phyloP scores from a whole-genome alignment of 2,329 filamentous ascomycete species.

The Epichloe hybrida region DNA sequence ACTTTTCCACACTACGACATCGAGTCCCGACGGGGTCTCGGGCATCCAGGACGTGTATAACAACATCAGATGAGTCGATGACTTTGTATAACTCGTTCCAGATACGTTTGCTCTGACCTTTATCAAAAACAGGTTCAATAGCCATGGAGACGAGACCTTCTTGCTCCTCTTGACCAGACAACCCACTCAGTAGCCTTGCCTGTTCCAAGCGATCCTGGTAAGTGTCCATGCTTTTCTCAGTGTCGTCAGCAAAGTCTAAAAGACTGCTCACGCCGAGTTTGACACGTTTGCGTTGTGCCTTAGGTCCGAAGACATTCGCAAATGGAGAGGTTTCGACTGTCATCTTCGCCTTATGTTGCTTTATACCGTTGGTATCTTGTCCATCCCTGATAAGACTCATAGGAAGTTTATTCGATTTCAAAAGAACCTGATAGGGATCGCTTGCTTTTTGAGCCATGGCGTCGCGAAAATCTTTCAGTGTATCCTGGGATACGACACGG shows the following conservation, averaged over 20 bases:
- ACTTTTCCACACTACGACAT: slow-evolving; percentile 69
- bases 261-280: slow-evolving; percentile 78
- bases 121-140: slow-evolving; percentile 80
- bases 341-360: slow-evolving; percentile 90
- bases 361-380: slow-evolving; percentile 64
- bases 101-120: slow-evolving; percentile 89
- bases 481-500: slow-evolving; percentile 76
- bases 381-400: slow-evolving; percentile 85
- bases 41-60: slow-evolving; percentile 88
- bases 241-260: slow-evolving; percentile 67
- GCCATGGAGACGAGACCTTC: slow-evolving; percentile 42
- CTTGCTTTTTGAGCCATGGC: slow-evolving; percentile 83
- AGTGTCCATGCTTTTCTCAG: slow-evolving; percentile 64
- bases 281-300: slow-evolving; percentile 82
- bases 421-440: slow-evolving; percentile 85
- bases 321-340: slow-evolving; percentile 80
- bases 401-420: slow-evolving; percentile 93
- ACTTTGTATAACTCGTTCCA: slow-evolving; percentile 96
- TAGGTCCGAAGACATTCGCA: slow-evolving; percentile 83
- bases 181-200: slow-evolving; percentile 61
- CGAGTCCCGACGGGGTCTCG: slow-evolving; percentile 81
- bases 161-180: slow-evolving; percentile 41
- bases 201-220: slow-evolving; percentile 75
- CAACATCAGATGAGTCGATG: slow-evolving; percentile 88
- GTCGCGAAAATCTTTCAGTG: slow-evolving; percentile 72